Conservation (phyloP, 306 rosid genomes). For the Cicer arietinum region DNA sequence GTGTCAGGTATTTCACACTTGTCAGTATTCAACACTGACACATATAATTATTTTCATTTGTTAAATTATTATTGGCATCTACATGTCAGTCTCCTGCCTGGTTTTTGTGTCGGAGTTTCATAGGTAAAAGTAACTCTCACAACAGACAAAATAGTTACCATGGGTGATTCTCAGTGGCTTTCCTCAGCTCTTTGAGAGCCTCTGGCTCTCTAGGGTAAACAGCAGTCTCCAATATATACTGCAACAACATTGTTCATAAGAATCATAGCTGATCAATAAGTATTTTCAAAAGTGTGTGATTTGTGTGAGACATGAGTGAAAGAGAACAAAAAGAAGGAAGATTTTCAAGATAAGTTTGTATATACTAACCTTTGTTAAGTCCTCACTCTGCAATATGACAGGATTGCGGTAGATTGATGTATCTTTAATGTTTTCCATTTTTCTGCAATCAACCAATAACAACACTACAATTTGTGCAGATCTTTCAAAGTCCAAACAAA, state of each 20-base stretch:
- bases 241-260: conserved; percentile 23
- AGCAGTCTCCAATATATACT: conserved; percentile 67
- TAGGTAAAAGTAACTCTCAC: neutral
- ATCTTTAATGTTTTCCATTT: conserved; percentile 46
- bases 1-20: too few species aligned
- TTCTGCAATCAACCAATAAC: conserved; percentile 24
- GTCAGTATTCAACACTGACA: too few species aligned
- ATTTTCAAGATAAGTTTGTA: neutral
- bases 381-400: conserved; percentile 53
- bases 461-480: neutral
- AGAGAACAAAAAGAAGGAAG: neutral
- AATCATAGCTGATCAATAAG: neutral
- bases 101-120: neutral
- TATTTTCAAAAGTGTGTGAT: neutral
- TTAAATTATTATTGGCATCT: too few species aligned
- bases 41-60: too few species aligned
- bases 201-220: conserved; percentile 67
- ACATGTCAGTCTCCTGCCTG: too few species aligned
- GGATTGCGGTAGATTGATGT: conserved; percentile 31
- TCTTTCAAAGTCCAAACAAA: neutral
- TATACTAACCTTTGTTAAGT: conserved; percentile 41
- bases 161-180: conserved; percentile 50
- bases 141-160: conserved; percentile 39
- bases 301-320: neutral
- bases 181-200: conserved; percentile 63